These are phyloP conservation scores for Cladosporium sp. DNA, from an alignment of 2,329 filamentous ascomycete species.

Conservation along the genomic window DNA sequence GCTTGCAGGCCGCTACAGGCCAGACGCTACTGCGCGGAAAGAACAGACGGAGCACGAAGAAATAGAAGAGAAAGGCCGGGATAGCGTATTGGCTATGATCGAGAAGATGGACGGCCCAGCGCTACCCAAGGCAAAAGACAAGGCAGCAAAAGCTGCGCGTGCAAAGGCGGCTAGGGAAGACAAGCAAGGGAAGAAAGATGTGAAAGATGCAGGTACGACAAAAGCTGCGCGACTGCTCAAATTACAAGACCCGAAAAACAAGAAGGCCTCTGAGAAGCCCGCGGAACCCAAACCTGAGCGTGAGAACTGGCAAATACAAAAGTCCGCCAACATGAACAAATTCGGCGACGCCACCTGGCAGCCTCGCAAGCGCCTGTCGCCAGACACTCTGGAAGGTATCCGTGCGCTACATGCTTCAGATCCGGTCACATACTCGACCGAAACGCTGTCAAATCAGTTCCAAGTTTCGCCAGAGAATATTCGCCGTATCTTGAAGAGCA, in stretches of 20 bases:
- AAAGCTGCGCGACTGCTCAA: not conserved
- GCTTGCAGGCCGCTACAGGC: slow-evolving; percentile 17
- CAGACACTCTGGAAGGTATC: slow-evolving; percentile 87
- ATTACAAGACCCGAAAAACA: not conserved
- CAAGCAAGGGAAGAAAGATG: not conserved
- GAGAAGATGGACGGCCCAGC: slow-evolving; percentile 16
- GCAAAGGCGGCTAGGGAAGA: not conserved
- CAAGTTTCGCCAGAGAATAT: slow-evolving; percentile 83
- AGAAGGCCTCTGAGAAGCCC: not conserved
- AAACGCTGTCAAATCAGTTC: slow-evolving; percentile 71
- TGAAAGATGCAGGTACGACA: not conserved
- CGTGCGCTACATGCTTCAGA: slow-evolving; percentile 74
- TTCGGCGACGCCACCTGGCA: slow-evolving; percentile 73
- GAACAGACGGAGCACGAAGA: not conserved
- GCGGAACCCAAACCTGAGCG: slow-evolving; percentile 13
- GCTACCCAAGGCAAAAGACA: slow-evolving; percentile 6
- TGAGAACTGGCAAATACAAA: slow-evolving; percentile 71
- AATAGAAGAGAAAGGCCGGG: slow-evolving; percentile 11
- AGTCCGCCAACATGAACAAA: slow-evolving; percentile 69
- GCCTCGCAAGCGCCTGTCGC: slow-evolving; percentile 81
- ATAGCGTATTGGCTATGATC: slow-evolving; percentile 21
- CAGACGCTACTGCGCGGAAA: not conserved
- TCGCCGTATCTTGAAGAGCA: slow-evolving; percentile 76
- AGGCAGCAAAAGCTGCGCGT: slow-evolving; percentile 4
- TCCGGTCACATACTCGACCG: slow-evolving; percentile 71